Conservation (phyloP, 495 filamentous ascomycete genomes). For the Neurospora sp. region DNA sequence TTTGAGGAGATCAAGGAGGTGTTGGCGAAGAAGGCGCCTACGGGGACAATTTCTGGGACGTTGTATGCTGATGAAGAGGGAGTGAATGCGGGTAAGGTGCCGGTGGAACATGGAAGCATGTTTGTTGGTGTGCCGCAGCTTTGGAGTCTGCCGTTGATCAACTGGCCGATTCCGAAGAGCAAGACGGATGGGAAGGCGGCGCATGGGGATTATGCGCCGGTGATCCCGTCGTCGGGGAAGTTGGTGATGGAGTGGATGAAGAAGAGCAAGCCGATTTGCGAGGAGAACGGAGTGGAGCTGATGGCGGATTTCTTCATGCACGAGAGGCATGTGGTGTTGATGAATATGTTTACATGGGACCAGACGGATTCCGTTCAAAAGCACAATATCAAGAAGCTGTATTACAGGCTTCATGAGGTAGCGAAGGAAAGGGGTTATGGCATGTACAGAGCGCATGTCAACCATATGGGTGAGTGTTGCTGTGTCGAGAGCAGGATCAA, state of each 20-base stretch:
- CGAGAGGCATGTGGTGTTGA: constrained; percentile 30
- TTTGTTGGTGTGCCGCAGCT: constrained; percentile 30
- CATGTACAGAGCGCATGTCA: constrained; percentile 33
- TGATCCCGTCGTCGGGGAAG: constrained; percentile 30
- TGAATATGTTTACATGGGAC: constrained; percentile 36
- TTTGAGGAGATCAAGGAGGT: constrained; percentile 34
- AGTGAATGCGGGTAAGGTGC: constrained; percentile 28
- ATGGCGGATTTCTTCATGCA: constrained; percentile 38
- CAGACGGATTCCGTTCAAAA: constrained; percentile 27
- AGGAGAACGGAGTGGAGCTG: constrained; percentile 31
- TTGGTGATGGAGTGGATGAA: constrained; percentile 29
- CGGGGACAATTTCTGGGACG: constrained; percentile 24
- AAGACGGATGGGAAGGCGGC: constrained; percentile 23
- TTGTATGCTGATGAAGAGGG: constrained; percentile 29
- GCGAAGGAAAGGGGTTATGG: constrained; percentile 30
- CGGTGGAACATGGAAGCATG: constrained; percentile 26
- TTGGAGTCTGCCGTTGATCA: constrained; percentile 32
- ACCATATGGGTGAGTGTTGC: constrained; percentile 30
- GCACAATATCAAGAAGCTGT: constrained; percentile 18
- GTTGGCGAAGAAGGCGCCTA: constrained; percentile 21
- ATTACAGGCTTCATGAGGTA: constrained; percentile 23
- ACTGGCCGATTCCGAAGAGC: constrained; percentile 23
- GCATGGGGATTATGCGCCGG: constrained; percentile 34
- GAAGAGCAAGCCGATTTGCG: constrained; percentile 26
- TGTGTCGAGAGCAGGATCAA: background rate